These are phyloP conservation scores for Aspergillus sp. DNA, from an alignment of 2,329 filamentous ascomycete species.

Conservation along the genomic window DNA sequence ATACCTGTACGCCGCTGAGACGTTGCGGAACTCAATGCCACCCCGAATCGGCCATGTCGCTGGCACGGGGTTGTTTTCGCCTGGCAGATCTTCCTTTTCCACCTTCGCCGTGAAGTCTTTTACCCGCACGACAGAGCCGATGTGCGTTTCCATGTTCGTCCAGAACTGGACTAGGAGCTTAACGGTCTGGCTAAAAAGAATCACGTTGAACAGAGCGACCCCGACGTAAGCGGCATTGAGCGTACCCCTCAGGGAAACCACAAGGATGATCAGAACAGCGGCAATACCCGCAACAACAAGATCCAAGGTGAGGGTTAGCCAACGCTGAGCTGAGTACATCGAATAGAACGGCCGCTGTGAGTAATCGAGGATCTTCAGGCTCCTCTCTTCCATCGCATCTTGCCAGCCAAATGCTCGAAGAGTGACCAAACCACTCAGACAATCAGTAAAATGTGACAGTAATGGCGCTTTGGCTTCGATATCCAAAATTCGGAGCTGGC, in stretches of 20 bases:
- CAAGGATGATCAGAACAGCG: slow-evolving; percentile 50
- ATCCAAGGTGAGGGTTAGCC: slow-evolving; percentile 55
- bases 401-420: slow-evolving; percentile 60
- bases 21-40: slow-evolving; percentile 43
- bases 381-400: slow-evolving; percentile 44
- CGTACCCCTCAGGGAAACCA: slow-evolving; percentile 45
- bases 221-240: slow-evolving; percentile 52
- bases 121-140: slow-evolving; percentile 58
- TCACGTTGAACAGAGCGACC: slow-evolving; percentile 54
- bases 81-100: slow-evolving; percentile 43
- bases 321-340: slow-evolving; percentile 57
- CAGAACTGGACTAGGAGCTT: slow-evolving; percentile 54
- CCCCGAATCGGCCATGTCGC: slow-evolving; percentile 46
- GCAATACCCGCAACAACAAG: slow-evolving; percentile 52
- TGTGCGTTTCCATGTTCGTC: slow-evolving; percentile 59
- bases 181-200: slow-evolving; percentile 54
- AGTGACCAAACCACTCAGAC: slow-evolving; percentile 55
- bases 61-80: slow-evolving; percentile 42
- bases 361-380: slow-evolving; percentile 50
- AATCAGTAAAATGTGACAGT: slow-evolving; percentile 59
- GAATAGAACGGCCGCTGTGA: slow-evolving; percentile 61
- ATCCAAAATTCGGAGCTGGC: slow-evolving; percentile 61
- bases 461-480: slow-evolving; percentile 62
- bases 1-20: slow-evolving; percentile 47
- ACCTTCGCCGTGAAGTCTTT: slow-evolving; percentile 52